Evolutionary conservation across 352 stramenopile genomes (phyloP).

Genomic region (Globisporangium emineosum): DNA sequence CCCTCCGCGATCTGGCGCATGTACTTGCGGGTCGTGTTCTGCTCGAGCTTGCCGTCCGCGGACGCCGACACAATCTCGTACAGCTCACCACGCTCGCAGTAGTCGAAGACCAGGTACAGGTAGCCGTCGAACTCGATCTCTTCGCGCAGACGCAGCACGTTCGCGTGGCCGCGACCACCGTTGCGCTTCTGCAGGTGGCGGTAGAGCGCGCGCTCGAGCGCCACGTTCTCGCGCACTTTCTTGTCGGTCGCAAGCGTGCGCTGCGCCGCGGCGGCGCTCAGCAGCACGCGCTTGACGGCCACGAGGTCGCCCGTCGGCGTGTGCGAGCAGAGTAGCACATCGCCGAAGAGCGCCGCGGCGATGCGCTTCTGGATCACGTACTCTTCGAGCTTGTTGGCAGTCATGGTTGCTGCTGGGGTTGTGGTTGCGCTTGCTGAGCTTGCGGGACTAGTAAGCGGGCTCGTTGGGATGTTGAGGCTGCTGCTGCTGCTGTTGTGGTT

Average conservation of each 20-base stretch:
- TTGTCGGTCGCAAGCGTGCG: conserved; percentile 66
- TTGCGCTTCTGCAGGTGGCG: conserved; percentile 50
- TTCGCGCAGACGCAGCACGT: conserved; percentile 66
- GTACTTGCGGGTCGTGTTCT: conserved; percentile 45
- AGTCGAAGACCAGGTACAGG: conserved; percentile 78
- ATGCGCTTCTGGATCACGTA: conserved; percentile 81
- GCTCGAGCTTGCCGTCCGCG: conserved; percentile 47
- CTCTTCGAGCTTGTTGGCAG: conserved; percentile 62
- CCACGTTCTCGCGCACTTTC: conserved; percentile 78
- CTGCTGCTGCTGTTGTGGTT: conserved; percentile 7
- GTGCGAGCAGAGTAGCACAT: conserved; percentile 77
- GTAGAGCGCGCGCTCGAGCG: conserved; percentile 71
- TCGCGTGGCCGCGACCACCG: conserved; percentile 56
- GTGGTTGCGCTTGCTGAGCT: neutral
- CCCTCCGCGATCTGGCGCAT: conserved; percentile 62
- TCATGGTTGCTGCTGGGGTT: conserved; percentile 10
- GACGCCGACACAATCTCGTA: conserved; percentile 72
- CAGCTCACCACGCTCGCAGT: conserved; percentile 64
- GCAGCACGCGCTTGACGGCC: conserved; percentile 77
- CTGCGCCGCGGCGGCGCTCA: conserved; percentile 53
- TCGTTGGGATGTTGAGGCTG: neutral
- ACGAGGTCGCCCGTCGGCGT: conserved; percentile 55
- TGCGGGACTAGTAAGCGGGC: neutral
- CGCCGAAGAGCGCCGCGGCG: conserved; percentile 71
- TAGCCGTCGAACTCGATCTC: conserved; percentile 81